Evolutionary conservation across 441 rosid species (phyloP).

Genomic region (Pelargonium myrrhifolium): DNA sequence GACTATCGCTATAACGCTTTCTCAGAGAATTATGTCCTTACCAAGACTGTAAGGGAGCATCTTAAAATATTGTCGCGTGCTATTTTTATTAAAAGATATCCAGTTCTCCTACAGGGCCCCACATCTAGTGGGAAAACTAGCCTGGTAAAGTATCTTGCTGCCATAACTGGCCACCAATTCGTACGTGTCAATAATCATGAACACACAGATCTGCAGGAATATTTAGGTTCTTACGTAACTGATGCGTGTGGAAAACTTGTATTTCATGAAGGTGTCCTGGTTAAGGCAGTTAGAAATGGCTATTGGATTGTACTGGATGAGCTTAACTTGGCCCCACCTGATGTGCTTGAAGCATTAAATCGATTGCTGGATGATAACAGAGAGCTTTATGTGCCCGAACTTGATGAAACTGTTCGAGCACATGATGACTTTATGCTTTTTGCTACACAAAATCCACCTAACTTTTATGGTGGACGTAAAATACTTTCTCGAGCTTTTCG

Average conservation of each 20-base stretch:
- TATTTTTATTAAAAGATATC: constrained; percentile 71
- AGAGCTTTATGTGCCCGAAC: constrained; percentile 91
- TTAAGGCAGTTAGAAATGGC: constrained; percentile 86
- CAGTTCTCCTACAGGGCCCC: constrained; percentile 95
- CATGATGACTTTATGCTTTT: constrained; percentile 97
- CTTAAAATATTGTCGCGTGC: constrained; percentile 78
- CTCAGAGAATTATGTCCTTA: constrained; percentile 56
- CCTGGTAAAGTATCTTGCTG: constrained; percentile 93
- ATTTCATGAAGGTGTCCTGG: constrained; percentile 91
- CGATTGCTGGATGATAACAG: constrained; percentile 94
- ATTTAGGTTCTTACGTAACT: constrained; percentile 79
- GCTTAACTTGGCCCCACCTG: constrained; percentile 93
- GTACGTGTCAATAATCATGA: constrained; percentile 95
- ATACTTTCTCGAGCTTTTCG: constrained; percentile 97
- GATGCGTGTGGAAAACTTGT: constrained; percentile 84
- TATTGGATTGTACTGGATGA: constrained; percentile 96
- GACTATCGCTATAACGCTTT: constrained; percentile 34
- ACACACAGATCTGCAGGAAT: constrained; percentile 90
- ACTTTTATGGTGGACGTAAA: constrained; percentile 90
- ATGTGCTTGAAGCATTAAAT: constrained; percentile 91
- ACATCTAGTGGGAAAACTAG: constrained; percentile 99
- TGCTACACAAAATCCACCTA: constrained; percentile 97
- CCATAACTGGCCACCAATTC: constrained; percentile 76
- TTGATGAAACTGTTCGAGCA: constrained; percentile 62
- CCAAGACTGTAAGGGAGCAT: constrained; percentile 68